A percentile compares a stretch with the other conserved stretches of the same genome.
Evolutionary conservation across 768 basidiomycete species (phyloP).

Genomic region (Tulasnella sp.): DNA sequence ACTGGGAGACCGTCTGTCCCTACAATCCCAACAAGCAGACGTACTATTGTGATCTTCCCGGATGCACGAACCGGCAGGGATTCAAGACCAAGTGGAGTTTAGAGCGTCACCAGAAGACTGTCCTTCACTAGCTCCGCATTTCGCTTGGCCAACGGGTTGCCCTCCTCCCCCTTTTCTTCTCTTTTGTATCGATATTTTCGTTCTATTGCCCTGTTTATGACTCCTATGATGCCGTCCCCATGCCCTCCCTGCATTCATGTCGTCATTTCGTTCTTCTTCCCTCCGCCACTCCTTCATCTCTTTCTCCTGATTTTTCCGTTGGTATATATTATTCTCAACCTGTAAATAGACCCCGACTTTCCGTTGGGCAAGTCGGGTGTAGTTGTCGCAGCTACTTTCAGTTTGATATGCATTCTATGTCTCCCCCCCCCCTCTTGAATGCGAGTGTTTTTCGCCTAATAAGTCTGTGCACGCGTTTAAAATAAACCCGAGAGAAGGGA

Average conservation of each 20-base stretch:
- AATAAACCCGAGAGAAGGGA: background rate
- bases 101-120: background rate
- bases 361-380: background rate
- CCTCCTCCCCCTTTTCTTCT: background rate
- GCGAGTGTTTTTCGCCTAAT: no score
- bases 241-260: background rate
- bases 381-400: background rate
- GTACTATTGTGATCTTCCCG: background rate
- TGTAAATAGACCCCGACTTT: background rate
- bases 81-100: slow-evolving; percentile 2
- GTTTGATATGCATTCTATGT: no score
- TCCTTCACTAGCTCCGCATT: background rate
- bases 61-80: background rate
- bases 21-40: background rate
- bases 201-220: background rate
- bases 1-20: background rate
- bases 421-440: no score
- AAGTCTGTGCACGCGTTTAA: background rate
- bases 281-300: background rate
- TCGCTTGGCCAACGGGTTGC: background rate
- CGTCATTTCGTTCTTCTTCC: background rate
- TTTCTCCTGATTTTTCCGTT: background rate
- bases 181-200: background rate
- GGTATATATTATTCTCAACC: background rate
- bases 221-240: background rate